Conservation (phyloP, 106 monocot species). For the Platanthera zijinensis region DNA sequence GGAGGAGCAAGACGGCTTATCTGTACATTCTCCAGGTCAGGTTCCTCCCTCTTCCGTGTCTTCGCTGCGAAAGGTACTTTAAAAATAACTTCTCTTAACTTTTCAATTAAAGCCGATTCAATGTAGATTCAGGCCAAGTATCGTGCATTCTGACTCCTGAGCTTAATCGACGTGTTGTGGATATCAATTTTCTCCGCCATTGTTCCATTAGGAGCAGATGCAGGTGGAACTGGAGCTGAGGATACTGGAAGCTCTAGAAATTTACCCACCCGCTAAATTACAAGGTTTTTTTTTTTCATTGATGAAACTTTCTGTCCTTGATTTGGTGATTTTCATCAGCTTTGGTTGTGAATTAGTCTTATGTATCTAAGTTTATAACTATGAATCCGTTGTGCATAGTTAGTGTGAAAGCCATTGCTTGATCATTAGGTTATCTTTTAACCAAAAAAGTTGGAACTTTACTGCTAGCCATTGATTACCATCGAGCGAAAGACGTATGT, state of each 20-base stretch:
- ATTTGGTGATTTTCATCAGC: no score
- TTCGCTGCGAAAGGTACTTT: slow-evolving; percentile 59
- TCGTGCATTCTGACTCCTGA: neutral
- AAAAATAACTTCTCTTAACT: neutral
- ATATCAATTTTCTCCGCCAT: neutral
- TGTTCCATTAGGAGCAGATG: slow-evolving; percentile 39
- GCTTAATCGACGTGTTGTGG: neutral
- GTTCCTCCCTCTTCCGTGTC: slow-evolving; percentile 73
- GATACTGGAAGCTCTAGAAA: slow-evolving; percentile 73
- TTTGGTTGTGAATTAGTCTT: no score
- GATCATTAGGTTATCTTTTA: neutral
- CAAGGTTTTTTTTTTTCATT: slow-evolving; percentile 38
- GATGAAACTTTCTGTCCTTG: neutral
- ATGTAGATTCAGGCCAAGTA: neutral
- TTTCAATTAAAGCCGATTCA: neutral
- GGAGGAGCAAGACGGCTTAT: slow-evolving; percentile 64
- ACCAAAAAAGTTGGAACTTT: neutral
- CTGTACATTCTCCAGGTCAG: slow-evolving; percentile 53
- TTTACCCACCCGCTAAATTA: slow-evolving; percentile 59
- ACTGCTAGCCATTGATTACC: neutral
- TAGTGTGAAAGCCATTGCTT: neutral
- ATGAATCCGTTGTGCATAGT: no score
- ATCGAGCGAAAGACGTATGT: no score
- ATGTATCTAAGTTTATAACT: no score
- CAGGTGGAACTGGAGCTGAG: slow-evolving; percentile 79